Base-by-base conservation (phyloP, 148 eudicot species). In the Drosera capensis region DNA sequence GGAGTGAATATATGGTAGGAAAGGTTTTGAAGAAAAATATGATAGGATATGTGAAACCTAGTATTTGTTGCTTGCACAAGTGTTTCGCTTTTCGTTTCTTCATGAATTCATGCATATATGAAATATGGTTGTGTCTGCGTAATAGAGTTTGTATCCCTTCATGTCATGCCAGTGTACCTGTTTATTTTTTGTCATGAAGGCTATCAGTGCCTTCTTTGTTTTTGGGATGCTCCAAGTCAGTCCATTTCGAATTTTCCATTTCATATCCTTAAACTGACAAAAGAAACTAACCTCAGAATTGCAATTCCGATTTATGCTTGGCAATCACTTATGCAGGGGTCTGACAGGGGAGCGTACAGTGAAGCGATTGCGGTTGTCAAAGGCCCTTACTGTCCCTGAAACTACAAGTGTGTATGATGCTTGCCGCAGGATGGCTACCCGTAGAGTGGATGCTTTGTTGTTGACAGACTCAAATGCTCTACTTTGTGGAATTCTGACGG, bases 401-500 rank as follows among this genome's bases (percentile, higher is more conserved):
- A 73, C 69, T 60, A 90, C 99, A 44, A 85, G 56, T 67, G 66
- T 90, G 31, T 45, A 59, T 59, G 99, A 90, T 64, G 99, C 99
- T 62, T 90, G 99, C 51, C 82, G 85, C 20, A 56, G 74, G 38
- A 90, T 90, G 99, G 88, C 85, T 65, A 70, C 87, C 52, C 90
- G 87, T 35, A 67, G 82, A 60, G 81, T 78, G 49, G 95, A 90
- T 78, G 99, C 99, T 23, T 62, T 90, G 40, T 67, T 90, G 58
- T 63, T 90, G 60, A 90, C 99, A 1, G 99, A 90, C 68, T 81
- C 88, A 16, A 80, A 85, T 63, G 85, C 95, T 28, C 70, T 90
- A 62, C 82, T 90, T 45, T 84, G 95, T 66, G 97, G 97, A 46
- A 90, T 90, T 51, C 69, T 90, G 36, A 90, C 95, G 23, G 99